phyloP scores from a whole-genome alignment of 2,329 filamentous ascomycete genomes.

The Trichoderma guizhouense region DNA sequence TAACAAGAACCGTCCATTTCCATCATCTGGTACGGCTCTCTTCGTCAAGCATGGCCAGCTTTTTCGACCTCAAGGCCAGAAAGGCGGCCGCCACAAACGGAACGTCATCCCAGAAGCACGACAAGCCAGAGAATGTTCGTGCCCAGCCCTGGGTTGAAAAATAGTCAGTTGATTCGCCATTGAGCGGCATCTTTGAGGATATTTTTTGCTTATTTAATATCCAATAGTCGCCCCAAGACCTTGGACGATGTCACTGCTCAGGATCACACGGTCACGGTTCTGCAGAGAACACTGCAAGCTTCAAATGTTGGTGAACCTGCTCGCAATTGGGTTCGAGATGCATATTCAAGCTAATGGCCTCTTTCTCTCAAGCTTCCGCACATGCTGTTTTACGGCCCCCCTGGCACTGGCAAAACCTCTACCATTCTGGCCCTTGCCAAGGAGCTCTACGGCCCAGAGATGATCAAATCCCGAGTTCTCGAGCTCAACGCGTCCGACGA shows the following conservation, averaged over 20 bases:
- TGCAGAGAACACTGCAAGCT: slow-evolving; percentile 89
- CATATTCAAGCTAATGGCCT: slow-evolving; percentile 4
- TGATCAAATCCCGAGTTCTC: slow-evolving; percentile 91
- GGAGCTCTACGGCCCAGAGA: slow-evolving; percentile 92
- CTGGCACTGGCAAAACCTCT: slow-evolving; percentile 95
- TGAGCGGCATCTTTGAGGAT: background rate
- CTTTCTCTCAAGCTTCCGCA: slow-evolving; percentile 66
- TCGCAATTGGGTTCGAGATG: background rate
- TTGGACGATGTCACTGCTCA: slow-evolving; percentile 94
- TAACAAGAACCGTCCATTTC: background rate
- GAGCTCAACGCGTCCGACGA: slow-evolving; percentile 99
- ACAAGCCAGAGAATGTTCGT: slow-evolving; percentile 59
- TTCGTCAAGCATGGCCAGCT: slow-evolving; percentile 69
- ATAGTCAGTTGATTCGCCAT: slow-evolving; percentile 63
- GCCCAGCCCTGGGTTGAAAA: slow-evolving; percentile 96
- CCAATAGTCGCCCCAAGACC: slow-evolving; percentile 78
- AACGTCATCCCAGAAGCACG: slow-evolving; percentile 60
- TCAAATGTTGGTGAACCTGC: slow-evolving; percentile 64
- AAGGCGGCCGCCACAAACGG: slow-evolving; percentile 70
- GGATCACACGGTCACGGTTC: slow-evolving; percentile 91
- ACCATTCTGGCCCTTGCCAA: slow-evolving; percentile 96
- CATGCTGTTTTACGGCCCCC: slow-evolving; percentile 98
- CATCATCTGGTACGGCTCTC: background rate
- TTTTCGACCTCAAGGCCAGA: slow-evolving; percentile 93
- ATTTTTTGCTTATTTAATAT: slow-evolving; percentile 28